phyloP scores from a whole-genome alignment of 768 basidiomycete genomes.

The Amanita jacksonii region DNA sequence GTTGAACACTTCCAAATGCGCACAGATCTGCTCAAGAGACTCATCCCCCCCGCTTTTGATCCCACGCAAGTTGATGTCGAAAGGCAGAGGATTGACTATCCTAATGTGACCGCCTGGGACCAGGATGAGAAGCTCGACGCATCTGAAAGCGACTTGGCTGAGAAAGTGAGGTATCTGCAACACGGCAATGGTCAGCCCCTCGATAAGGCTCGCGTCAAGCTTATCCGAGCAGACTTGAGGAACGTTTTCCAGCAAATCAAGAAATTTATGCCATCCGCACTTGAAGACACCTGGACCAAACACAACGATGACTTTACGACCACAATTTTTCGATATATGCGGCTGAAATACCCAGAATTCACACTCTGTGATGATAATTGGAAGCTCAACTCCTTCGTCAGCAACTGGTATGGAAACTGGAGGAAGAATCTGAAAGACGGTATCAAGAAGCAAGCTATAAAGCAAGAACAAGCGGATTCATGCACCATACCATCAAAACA shows the following conservation, averaged over 20 bases:
- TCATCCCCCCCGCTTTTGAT: background rate
- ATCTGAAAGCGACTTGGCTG: background rate
- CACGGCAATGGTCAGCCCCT: background rate
- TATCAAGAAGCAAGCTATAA: background rate
- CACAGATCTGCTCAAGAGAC: background rate
- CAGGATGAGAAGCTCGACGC: background rate
- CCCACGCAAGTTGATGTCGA: background rate
- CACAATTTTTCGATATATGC: constrained; percentile 1
- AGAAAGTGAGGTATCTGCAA: background rate
- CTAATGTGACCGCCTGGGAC: background rate
- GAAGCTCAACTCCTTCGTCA: background rate
- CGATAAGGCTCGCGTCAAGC: background rate
- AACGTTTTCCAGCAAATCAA: background rate
- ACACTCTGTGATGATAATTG: constrained; percentile 2
- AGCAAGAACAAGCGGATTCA: background rate
- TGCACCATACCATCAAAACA: background rate
- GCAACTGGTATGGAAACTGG: constrained; percentile 3
- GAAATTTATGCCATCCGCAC: background rate
- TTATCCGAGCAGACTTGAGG: background rate
- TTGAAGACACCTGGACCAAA: background rate
- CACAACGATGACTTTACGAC: background rate
- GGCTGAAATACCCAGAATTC: background rate
- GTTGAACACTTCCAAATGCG: background rate
- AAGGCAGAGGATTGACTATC: background rate
- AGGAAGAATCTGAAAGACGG: background rate